Conservation (phyloP, 163 green algal genomes). For the Picocystis sp. region DNA sequence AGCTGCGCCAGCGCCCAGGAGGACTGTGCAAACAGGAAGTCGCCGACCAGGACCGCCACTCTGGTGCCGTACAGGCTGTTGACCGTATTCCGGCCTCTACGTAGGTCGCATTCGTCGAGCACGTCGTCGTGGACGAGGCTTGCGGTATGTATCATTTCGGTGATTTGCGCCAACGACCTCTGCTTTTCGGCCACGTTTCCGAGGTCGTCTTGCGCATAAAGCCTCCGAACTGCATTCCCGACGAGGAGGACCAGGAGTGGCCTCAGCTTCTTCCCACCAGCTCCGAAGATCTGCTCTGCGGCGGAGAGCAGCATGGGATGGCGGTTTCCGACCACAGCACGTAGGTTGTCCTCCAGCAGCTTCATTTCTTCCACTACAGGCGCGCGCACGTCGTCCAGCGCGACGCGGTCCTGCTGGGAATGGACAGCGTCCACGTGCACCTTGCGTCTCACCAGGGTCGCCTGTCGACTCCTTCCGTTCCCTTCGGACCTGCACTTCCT, state of each 20-base stretch:
- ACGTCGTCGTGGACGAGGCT: constrained; percentile 97
- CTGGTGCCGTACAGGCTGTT: constrained; percentile 87
- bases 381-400: constrained; percentile 11
- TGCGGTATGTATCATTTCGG: constrained; percentile 98
- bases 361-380: constrained; percentile 47
- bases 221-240: background rate
- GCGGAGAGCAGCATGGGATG: constrained; percentile 84
- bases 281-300: constrained; percentile 93
- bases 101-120: constrained; percentile 75
- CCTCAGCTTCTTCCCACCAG: constrained; percentile 82
- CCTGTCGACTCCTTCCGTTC: no score
- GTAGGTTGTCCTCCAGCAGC: constrained; percentile 59
- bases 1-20: constrained; percentile 93
- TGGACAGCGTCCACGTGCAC: no score
- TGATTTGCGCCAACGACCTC: constrained; percentile 83
- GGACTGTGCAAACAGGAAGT: constrained; percentile 96
- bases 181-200: constrained; percentile 67
- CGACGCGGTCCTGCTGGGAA: no score
- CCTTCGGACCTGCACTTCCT: no score
- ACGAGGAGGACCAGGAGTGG: constrained; percentile 52
- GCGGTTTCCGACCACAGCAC: constrained; percentile 65
- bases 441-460: no score
- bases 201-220: background rate
- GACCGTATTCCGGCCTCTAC: constrained; percentile 61
- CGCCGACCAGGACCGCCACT: constrained; percentile 83